Conservation (phyloP, 345 rosid species). For the Eucalyptus pauciflora region DNA sequence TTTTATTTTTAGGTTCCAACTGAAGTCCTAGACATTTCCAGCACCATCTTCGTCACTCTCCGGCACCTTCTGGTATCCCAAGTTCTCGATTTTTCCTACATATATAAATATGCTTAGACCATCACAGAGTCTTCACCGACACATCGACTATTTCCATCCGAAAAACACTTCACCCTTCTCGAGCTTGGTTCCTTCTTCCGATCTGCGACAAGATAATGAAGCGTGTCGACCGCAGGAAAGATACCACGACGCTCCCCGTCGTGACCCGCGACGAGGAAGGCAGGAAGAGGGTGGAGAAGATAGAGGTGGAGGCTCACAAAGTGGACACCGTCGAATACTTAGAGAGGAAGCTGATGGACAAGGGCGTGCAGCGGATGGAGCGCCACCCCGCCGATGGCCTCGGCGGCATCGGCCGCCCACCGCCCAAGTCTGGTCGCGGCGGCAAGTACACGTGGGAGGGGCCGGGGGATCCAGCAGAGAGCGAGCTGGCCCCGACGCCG, state of each 20-base stretch:
- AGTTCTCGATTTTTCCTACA: neutral
- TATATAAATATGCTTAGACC: neutral
- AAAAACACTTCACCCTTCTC: neutral
- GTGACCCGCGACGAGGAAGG: slow-evolving; percentile 35
- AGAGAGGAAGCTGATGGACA: slow-evolving; percentile 54
- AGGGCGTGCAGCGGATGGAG: slow-evolving; percentile 71
- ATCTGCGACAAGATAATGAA: neutral
- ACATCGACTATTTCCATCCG: neutral
- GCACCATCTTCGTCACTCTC: neutral
- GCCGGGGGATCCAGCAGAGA: slow-evolving; percentile 28
- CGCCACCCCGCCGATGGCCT: slow-evolving; percentile 61
- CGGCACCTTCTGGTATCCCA: neutral
- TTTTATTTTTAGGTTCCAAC: neutral
- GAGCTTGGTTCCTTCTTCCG: neutral
- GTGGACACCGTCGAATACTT: slow-evolving; percentile 45
- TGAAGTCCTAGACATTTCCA: neutral
- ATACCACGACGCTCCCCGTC: neutral
- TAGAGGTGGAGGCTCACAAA: slow-evolving; percentile 27
- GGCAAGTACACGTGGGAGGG: slow-evolving; percentile 97
- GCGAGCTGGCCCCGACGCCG: slow-evolving; percentile 35
- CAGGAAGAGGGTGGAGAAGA: slow-evolving; percentile 24
- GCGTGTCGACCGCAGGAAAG: neutral
- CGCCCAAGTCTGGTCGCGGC: slow-evolving; percentile 69
- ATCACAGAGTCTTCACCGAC: neutral
- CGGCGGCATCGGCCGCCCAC: slow-evolving; percentile 25